Conservation (phyloP, 441 rosid genomes). For the Adansonia gregorii region DNA sequence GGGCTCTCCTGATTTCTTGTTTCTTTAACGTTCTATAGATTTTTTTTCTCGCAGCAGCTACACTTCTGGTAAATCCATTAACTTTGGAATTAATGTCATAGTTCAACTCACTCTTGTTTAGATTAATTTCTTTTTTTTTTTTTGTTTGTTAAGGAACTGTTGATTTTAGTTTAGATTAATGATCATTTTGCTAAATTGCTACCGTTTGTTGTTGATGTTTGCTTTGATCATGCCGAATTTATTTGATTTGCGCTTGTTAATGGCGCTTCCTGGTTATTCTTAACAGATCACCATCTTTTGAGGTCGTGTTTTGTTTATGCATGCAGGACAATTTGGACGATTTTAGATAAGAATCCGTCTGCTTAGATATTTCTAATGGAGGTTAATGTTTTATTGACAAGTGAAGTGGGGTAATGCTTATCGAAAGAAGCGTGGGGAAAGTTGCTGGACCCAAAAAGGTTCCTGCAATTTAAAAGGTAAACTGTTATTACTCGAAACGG, state of each 20-base stretch:
- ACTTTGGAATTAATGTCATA: not conserved
- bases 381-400: not conserved
- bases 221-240: not conserved
- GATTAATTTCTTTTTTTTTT: not conserved
- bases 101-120: not conserved
- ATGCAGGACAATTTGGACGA: not conserved
- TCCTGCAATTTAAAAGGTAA: slow-evolving; percentile 23
- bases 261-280: not conserved
- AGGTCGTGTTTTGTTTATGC: not conserved
- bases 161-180: not conserved
- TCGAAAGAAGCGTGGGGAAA: not conserved
- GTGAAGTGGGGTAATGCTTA: not conserved
- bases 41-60: not conserved
- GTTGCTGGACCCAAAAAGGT: not conserved
- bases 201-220: not conserved
- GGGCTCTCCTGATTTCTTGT: not conserved
- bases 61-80: not conserved
- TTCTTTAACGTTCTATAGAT: not conserved
- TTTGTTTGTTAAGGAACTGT: not conserved
- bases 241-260: not conserved
- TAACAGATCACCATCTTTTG: not conserved
- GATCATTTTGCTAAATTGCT: not conserved
- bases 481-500: not conserved
- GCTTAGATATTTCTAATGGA: not conserved
- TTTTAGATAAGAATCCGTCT: not conserved